Conservation (phyloP, 2,329 filamentous ascomycete species). For the Aspergillus clavatus region DNA sequence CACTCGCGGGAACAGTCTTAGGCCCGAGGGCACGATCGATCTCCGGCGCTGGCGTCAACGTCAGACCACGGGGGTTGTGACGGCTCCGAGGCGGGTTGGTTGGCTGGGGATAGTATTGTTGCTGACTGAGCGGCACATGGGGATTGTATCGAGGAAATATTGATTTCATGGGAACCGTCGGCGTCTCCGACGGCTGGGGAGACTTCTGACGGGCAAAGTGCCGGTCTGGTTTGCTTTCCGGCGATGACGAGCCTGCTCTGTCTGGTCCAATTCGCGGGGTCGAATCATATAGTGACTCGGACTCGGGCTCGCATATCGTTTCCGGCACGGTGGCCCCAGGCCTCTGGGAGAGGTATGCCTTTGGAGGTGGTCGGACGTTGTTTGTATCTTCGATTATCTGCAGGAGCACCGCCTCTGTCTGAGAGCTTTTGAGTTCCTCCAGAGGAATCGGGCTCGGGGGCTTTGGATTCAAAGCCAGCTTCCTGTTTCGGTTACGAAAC, state of each 20-base stretch:
- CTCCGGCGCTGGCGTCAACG: constrained; percentile 29
- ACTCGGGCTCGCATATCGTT: constrained; percentile 9
- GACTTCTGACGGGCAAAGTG: constrained; percentile 11
- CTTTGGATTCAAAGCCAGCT: constrained; percentile 18
- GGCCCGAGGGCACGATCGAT: constrained; percentile 34
- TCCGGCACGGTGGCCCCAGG: constrained; percentile 14
- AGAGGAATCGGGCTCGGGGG: constrained; percentile 25
- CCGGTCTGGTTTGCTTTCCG: constrained; percentile 7
- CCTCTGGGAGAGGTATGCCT: constrained; percentile 16
- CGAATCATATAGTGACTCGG: constrained; percentile 14
- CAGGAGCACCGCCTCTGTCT: constrained; percentile 36
- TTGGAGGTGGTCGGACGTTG: constrained; percentile 23
- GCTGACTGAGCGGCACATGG: constrained; percentile 32
- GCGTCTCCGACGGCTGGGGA: constrained; percentile 23
- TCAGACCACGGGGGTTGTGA: constrained; percentile 26
- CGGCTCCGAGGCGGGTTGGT: constrained; percentile 11
- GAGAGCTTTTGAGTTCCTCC: constrained; percentile 24
- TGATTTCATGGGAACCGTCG: constrained; percentile 38
- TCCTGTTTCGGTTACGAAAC: constrained; percentile 28
- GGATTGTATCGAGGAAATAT: constrained; percentile 45
- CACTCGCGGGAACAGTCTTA: constrained; percentile 40
- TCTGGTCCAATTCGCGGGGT: constrained; percentile 7
- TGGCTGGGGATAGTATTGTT: constrained; percentile 33
- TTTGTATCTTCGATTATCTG: constrained; percentile 37
- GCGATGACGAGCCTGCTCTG: constrained; percentile 9